phyloP scores from a whole-genome alignment of 108 stramenopile genomes.

The Aurantiochytrium sp. region DNA sequence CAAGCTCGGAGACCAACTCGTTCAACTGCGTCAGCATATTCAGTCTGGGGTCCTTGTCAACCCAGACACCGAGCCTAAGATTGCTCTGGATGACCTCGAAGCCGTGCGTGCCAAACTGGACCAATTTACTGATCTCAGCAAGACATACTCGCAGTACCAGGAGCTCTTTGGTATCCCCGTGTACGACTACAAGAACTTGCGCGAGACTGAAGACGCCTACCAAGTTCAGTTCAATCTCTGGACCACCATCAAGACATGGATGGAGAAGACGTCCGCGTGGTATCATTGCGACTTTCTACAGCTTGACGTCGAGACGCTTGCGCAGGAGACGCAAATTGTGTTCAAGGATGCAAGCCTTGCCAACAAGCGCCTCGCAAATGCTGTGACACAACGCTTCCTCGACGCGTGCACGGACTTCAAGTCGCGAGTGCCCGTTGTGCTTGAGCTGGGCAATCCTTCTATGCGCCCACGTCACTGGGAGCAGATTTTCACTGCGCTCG shows the following conservation, averaged over 20 bases:
- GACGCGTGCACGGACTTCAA: slow-evolving; percentile 40
- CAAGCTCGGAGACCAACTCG: slow-evolving; percentile 40
- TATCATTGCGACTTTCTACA: slow-evolving; percentile 25
- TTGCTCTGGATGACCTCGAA: slow-evolving; percentile 21
- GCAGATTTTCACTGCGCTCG: slow-evolving; percentile 35
- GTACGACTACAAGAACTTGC: slow-evolving; percentile 35
- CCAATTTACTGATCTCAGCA: slow-evolving; percentile 24
- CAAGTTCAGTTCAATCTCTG: slow-evolving; percentile 31
- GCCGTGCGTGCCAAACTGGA: slow-evolving; percentile 27
- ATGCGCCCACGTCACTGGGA: slow-evolving; percentile 45
- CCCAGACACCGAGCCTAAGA: slow-evolving; percentile 24
- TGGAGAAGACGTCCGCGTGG: slow-evolving; percentile 35
- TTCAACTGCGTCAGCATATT: slow-evolving; percentile 20
- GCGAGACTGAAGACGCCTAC: slow-evolving; percentile 25
- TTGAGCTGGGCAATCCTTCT: slow-evolving; percentile 46
- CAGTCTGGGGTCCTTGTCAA: slow-evolving; percentile 38
- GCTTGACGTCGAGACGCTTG: slow-evolving; percentile 37
- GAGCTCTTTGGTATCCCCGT: slow-evolving; percentile 40
- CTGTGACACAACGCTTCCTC: slow-evolving; percentile 35
- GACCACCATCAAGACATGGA: slow-evolving; percentile 33
- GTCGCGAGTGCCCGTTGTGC: slow-evolving; percentile 33
- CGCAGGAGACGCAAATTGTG: slow-evolving; percentile 33
- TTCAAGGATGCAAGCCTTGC: slow-evolving; percentile 34
- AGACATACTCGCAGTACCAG: slow-evolving; percentile 43
- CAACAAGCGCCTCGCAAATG: slow-evolving; percentile 38